Conservation (phyloP, 768 basidiomycete species). For the Astraeus odoratus region DNA sequence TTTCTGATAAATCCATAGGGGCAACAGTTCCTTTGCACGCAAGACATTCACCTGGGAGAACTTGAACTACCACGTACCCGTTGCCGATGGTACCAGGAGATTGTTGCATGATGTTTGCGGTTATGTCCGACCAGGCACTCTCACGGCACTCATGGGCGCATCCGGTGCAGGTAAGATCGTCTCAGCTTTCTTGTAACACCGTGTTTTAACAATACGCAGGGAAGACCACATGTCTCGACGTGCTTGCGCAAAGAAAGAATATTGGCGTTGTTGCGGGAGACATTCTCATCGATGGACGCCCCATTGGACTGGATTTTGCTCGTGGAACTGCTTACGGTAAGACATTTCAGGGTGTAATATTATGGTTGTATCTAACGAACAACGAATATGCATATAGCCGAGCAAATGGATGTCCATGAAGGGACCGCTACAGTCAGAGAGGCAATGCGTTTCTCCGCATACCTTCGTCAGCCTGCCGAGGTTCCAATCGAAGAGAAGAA, state of each 20-base stretch:
- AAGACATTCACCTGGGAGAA: conserved; percentile 75
- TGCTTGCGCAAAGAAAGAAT: conserved; percentile 65
- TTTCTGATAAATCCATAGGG: conserved; percentile 1
- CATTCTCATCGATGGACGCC: conserved; percentile 58
- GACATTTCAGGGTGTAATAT: conserved; percentile 13
- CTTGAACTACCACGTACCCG: conserved; percentile 71
- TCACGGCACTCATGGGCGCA: conserved; percentile 86
- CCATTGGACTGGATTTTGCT: conserved; percentile 49
- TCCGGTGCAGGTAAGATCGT: conserved; percentile 57
- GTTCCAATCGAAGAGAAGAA: conserved; percentile 70
- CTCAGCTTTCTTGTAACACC: neutral
- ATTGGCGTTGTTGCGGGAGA: conserved; percentile 62
- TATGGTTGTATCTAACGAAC: too few relatives aligned
- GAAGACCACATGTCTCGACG: conserved; percentile 74
- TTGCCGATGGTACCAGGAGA: conserved; percentile 49
- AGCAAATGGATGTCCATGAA: conserved; percentile 86
- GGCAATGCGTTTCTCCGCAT: conserved; percentile 79
- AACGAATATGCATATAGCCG: conserved; percentile 36
- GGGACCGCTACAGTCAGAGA: conserved; percentile 79
- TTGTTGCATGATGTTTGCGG: conserved; percentile 74
- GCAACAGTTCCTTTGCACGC: neutral
- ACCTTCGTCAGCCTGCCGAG: conserved; percentile 68
- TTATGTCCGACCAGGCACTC: conserved; percentile 79
- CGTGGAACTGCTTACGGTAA: conserved; percentile 75
- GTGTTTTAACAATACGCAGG: conserved; percentile 31